Base-by-base conservation (phyloP, 495 filamentous ascomycete genomes). In the Xylona heveae region DNA sequence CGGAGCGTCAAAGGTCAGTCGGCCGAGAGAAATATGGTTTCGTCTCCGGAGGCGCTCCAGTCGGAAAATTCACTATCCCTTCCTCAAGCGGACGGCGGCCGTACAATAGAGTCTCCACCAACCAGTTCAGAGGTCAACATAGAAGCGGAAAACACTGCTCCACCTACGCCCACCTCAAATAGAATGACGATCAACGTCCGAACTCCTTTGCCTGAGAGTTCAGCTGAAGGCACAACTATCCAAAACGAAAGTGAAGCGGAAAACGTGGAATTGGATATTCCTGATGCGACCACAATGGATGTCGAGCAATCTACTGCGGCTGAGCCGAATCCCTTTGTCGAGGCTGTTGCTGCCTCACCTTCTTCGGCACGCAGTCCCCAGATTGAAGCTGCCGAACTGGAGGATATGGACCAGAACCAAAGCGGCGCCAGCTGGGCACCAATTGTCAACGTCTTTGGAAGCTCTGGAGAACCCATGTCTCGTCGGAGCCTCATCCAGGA, bases 151-250 rank as follows among this genome's bases (percentile, higher is more conserved):
- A 42, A 51, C 31, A 42, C 45, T 25, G 40, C 48, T 5, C 46
- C 53, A 21, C 44, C 44, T n/a, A 47, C 47, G 19, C 50, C 51
- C 28, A 50, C 55, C 14, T 50, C 60, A 22, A 63, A 53, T 33
- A 57, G 61, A 44, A 58, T 73, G 29, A 68, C 67, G 15, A 70
- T 71, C 49, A 71, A 68, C 38, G 50, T 51, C 30, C 46, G 49
- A 22, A 55, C 48, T 54, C 61, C 35, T 59, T 57, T 6, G 48
- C 56, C 15, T 36, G 37, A n/a, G 30, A 42, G 21, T 19, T 38
- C 25, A 16, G 18, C 18, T n/a, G 26, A 19, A 23, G 34, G 28
- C 28, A 17, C 15, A 24, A n/a, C n/a, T n/a, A n/a, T n/a, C n/a
- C n/a, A n/a, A n/a, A n/a, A n/a, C n/a, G n/a, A n/a, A n/a, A n/a